These are phyloP conservation scores for Microbotryomycetes sp. DNA, from an alignment of 1,284 basidiomycete species.

Conservation along the genomic window DNA sequence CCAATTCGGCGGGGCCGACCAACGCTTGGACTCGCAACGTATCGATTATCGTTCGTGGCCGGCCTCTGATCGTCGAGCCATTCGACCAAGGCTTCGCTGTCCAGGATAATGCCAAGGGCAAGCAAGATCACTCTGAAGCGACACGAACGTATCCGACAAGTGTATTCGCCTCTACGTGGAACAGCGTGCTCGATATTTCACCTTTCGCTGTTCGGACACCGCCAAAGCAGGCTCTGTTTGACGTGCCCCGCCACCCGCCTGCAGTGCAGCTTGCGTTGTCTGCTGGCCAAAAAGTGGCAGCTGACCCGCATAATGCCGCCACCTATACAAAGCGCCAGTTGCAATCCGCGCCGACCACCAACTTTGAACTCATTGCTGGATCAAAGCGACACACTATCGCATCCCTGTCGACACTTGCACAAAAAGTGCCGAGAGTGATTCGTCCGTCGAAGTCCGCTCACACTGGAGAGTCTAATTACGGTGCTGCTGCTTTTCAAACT, in stretches of 20 bases:
- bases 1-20: background rate
- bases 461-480: too few species aligned
- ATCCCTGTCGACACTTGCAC: slow-evolving; percentile 33
- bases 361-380: slow-evolving; percentile 47
- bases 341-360: background rate
- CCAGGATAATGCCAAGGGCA: background rate
- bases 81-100: background rate
- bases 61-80: slow-evolving; percentile 48
- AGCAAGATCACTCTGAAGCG: background rate
- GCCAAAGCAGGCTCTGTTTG: slow-evolving; percentile 15
- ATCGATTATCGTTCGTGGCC: slow-evolving; percentile 65
- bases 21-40: slow-evolving; percentile 56
- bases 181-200: slow-evolving; percentile 71
- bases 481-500: too few species aligned
- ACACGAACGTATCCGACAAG: slow-evolving; percentile 54
- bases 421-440: slow-evolving; percentile 5
- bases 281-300: slow-evolving; percentile 6
- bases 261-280: slow-evolving; percentile 1
- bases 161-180: slow-evolving; percentile 75
- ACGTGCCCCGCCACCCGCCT: slow-evolving; percentile 3
- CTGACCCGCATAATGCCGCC: background rate
- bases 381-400: slow-evolving; percentile 54
- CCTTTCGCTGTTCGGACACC: slow-evolving; percentile 38
- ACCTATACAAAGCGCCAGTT: background rate
- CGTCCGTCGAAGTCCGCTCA: too few species aligned